Evolutionary conservation across 2,329 filamentous ascomycete species (phyloP), one percentile per base, ranked within the genome.

Genomic region (Aspergillus sp.): DNA sequence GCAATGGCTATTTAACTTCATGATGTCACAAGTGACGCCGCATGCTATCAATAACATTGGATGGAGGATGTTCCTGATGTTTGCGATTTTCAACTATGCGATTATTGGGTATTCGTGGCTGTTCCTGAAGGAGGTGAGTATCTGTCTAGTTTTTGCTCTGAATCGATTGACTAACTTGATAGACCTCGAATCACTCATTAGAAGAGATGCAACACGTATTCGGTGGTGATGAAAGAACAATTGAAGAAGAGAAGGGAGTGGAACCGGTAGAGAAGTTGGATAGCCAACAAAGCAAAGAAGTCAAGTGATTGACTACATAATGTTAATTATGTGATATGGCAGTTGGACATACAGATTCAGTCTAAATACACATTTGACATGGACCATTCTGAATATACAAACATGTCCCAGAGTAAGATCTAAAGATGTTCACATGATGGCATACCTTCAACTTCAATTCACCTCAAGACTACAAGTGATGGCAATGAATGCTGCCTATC

Each of bases 11-110:
- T 67, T 67, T 52, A 68, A 68, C 33, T 68, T 67, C 37, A 60
- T 66, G 51, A 64, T 68, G 61, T 62, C 58, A 31, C 64, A 66
- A 43, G 58, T 68, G 19, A 68, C 62, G 40, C 64, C 64, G 4
- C 61, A 67, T 44, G 70, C 72, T 0, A 66, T 76, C 9, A 57
- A 61, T 2, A 74, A 74, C 41, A 71, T 76, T 5, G 67, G 69
- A 1, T 76, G 72, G 71, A 64, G 63, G 37, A 75, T 71, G 3
- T 76, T 76, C 45, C 52, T 76, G 45, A 74, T 76, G 69, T 76
- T 75, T 58, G 64, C 62, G 19, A 69, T 74, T 27, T 73, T 75
- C 54, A 74, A 75, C 52, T 73, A 67, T 46, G 60, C 69, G 1
- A 66, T 73, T 11, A 67, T 72, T 1, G 53, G 62, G 8, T 75